Conservation (phyloP, 1,284 basidiomycete genomes). For the Schizopora paradoxa region DNA sequence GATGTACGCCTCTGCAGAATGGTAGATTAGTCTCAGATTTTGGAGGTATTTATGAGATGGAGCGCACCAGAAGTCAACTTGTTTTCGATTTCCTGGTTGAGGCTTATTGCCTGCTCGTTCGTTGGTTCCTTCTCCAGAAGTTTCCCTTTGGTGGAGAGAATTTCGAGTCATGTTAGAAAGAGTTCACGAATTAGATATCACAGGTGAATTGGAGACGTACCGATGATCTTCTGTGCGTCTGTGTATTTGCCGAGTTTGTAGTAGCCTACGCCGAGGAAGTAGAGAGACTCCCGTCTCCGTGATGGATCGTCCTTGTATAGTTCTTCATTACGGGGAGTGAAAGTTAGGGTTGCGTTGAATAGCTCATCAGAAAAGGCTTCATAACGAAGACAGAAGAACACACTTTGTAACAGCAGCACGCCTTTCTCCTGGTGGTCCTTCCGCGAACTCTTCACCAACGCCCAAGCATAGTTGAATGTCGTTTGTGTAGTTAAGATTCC, state of each 20-base stretch:
- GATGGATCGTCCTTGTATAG: slow-evolving; percentile 88
- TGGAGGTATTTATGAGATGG: background rate
- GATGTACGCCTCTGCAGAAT: slow-evolving; percentile 73
- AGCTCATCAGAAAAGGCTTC: background rate
- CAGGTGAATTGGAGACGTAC: slow-evolving; percentile 41
- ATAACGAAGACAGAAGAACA: slow-evolving; percentile 22
- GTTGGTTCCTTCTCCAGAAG: slow-evolving; percentile 90
- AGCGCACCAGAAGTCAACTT: slow-evolving; percentile 77
- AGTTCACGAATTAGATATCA: background rate
- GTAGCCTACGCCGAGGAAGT: slow-evolving; percentile 94
- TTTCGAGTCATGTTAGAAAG: background rate
- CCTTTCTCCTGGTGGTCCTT: slow-evolving; percentile 86
- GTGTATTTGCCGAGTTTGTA: slow-evolving; percentile 97
- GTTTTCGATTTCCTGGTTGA: slow-evolving; percentile 81
- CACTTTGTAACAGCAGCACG: slow-evolving; percentile 87
- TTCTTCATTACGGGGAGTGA: slow-evolving; percentile 45
- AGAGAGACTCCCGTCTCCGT: slow-evolving; percentile 91
- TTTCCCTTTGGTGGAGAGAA: slow-evolving; percentile 48
- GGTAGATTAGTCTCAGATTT: slow-evolving; percentile 15
- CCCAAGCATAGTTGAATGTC: slow-evolving; percentile 98
- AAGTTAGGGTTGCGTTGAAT: slow-evolving; percentile 11
- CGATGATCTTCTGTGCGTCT: slow-evolving; percentile 90
- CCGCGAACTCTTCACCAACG: slow-evolving; percentile 84
- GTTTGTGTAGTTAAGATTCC: slow-evolving; percentile 92
- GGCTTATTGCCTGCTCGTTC: slow-evolving; percentile 90